Percentiles rank a stretch among this genome's conserved stretches.
Evolutionary conservation across 2,329 filamentous ascomycete genomes (phyloP).

Genomic region (Esteya vermicola): DNA sequence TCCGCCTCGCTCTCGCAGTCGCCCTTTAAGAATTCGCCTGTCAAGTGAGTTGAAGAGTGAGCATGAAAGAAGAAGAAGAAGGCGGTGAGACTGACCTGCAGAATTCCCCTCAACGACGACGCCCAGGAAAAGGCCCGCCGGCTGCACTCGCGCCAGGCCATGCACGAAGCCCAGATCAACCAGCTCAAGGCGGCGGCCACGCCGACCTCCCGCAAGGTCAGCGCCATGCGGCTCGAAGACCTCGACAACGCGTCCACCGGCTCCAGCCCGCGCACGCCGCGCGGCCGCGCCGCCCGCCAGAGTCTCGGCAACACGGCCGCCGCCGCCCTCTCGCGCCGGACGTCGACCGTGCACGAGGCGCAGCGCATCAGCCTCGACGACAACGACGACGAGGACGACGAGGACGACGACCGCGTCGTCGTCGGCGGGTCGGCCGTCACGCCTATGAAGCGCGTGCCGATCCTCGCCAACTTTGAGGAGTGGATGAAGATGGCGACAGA

Average conservation of each 20-base stretch:
- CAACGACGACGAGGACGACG: conserved; percentile 15
- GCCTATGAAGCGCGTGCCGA: conserved; percentile 89
- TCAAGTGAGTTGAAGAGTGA: conserved; percentile 32
- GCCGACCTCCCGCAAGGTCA: conserved; percentile 53
- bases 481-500: conserved; percentile 99
- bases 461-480: conserved; percentile 96
- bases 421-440: conserved; percentile 53
- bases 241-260: conserved; percentile 35
- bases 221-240: conserved; percentile 39
- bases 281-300: conserved; percentile 7
- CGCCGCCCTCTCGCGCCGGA: background rate
- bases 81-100: conserved; percentile 20
- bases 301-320: conserved; percentile 13
- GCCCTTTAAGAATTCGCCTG: conserved; percentile 42
- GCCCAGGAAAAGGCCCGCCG: conserved; percentile 80
- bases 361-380: background rate
- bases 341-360: background rate
- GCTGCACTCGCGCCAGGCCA: conserved; percentile 72
- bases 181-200: conserved; percentile 68
- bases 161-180: conserved; percentile 84
- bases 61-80: background rate
- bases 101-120: conserved; percentile 94
- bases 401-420: conserved; percentile 47
- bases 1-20: conserved; percentile 32
- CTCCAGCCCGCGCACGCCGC: conserved; percentile 34